Base-by-base conservation (phyloP, 345 rosid species). In the Gossypioides kirkii region DNA sequence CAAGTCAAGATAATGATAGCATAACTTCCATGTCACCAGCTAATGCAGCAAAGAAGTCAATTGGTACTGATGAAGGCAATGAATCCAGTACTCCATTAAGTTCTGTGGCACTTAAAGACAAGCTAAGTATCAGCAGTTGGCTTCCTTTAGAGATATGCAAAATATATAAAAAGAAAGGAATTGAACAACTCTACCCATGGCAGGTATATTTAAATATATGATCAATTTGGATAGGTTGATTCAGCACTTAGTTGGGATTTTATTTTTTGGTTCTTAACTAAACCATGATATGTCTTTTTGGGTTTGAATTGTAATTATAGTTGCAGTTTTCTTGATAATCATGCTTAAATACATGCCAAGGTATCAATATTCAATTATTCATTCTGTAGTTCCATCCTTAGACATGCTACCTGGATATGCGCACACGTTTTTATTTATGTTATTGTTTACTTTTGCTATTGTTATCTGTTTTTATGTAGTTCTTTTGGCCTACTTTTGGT, bases 121-220 rank as follows among this genome's bases (percentile, higher is more conserved):
- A 66, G 69, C 77, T 89, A 64, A 85, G 81, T 66, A 83, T 92
- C 45, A 82, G 80, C 84, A 80, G 79, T 64, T 94, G 97, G 98
- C 98, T 94, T 85, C 97, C 97, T 76, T 69, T 80, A 68, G 92
- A 89, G 75, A 83, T 92, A 77, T 90, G 97, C 85, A 78, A 73
- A 77, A 78, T 83, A 70, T 94, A 92, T 83, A 85, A 80, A 76
- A 92, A 80, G 83, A 94, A 71, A 85, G 98, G 98, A 81, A 90
- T 94, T 70, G 86, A 85, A 61, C 86, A 89, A 85, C 83, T 94
- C 42, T 90, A 94, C 82, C 87, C 89, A 58, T 94, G 98, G 98
- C 98, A 94, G 98, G 98, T 94, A 86, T 46, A 20, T 72, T 65
- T 61, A 9, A 58, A 28, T 18, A 54, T 71, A 66, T 65, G 65